Evolutionary conservation across 2,329 filamentous ascomycete genomes (phyloP), one percentile per base, ranked within the genome.

Genomic region (Cytospora leucostoma): DNA sequence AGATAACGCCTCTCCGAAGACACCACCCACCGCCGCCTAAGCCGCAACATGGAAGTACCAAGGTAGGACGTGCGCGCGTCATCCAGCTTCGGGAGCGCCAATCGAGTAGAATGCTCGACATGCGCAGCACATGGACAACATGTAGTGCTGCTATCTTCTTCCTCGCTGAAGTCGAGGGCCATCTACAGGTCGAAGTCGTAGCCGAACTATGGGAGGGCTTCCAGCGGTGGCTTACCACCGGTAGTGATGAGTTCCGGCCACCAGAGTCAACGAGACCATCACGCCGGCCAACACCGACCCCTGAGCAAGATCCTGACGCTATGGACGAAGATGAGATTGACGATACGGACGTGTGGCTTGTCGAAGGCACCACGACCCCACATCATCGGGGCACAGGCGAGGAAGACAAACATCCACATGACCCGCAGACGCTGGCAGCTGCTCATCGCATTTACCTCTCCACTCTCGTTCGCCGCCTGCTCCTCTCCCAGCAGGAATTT

Each of bases 71-170:
- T 63, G 80, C 82, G 19, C 84, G 85, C 65, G 82, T 91, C 17
- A 79, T 78, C 33, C 78, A 84, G 27, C 82, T 90, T 12, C 84
- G 92, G 34, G 78, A 84, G 68, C 84, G 90, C 57, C 85, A 88
- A 68, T 85, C 86, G 33, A 73, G 78, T 17, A 84, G 94, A 19
- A 82, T 84, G 5, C 80, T 82, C 38, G 83, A 85, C 0, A 90
- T 96, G 82, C 87, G 95, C 17, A 89, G 88, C 67, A 85, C 94
- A 0, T 99, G 95, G 95, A 94, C 93, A 0, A 96, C 92, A 0
- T 89, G 90, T 69, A 93, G 91, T 71, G 91, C 93, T 2, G 89
- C 92, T 1, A 85, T 96, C 4, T 97, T 97, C 77, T 90, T 98
- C 69, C 81, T 98, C 4, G 92, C 91, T 0, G 93, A 97, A 73